Evolutionary conservation across 495 filamentous ascomycete genomes (phyloP).

Genomic region (Aspergillus steynii): DNA sequence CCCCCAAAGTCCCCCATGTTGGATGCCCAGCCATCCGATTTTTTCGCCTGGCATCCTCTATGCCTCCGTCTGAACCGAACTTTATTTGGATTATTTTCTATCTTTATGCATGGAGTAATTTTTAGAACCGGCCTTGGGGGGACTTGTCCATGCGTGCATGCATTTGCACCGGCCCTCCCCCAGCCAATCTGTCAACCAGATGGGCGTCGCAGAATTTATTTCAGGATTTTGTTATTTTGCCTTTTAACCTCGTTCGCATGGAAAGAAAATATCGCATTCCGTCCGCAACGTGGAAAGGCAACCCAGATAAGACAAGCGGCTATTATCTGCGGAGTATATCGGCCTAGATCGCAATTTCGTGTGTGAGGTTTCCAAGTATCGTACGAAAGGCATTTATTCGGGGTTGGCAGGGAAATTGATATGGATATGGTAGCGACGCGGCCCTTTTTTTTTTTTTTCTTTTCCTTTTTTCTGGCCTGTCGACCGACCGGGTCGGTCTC

Average conservation of each 20-base stretch:
- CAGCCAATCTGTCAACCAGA: conserved; percentile 14
- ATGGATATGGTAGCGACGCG: background rate
- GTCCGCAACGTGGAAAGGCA: background rate
- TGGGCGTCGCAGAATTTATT: conserved; percentile 11
- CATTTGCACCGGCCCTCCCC: conserved; percentile 1
- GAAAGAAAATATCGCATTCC: background rate
- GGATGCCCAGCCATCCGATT: background rate
- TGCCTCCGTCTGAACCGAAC: no score
- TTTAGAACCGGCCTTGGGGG: background rate
- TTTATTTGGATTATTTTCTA: background rate
- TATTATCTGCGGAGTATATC: background rate
- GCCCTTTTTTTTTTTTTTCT: background rate
- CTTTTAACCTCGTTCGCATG: no score
- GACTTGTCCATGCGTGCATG: conserved; percentile 17
- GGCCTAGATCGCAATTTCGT: background rate
- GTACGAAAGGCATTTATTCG: background rate
- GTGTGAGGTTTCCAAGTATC: background rate
- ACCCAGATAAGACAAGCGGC: background rate
- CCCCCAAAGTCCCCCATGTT: background rate
- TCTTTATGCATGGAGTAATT: conserved; percentile 9
- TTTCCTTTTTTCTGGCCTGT: no score
- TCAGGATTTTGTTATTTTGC: background rate
- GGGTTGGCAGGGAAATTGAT: background rate
- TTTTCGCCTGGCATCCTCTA: background rate
- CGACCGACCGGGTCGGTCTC: background rate